Conservation (phyloP, 1,139 yeast genomes). For the Suhomyces bokatorum region DNA sequence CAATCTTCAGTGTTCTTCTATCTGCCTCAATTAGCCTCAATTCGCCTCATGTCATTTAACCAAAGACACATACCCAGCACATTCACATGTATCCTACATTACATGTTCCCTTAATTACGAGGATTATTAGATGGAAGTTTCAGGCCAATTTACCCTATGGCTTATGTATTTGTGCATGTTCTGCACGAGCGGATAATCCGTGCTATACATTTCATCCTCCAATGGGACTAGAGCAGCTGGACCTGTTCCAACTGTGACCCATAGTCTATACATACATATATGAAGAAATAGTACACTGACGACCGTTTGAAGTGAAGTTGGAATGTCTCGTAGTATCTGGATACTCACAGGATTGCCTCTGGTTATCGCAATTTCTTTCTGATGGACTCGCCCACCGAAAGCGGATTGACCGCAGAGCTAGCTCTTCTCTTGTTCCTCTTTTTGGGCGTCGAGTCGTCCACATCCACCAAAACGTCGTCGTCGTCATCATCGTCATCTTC, state of each 20-base stretch:
- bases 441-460: slow-evolving; percentile 33
- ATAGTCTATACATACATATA: slow-evolving; percentile 5
- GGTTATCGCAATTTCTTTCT: slow-evolving; percentile 10
- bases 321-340: neutral
- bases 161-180: too few relatives aligned
- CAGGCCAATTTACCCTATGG: too few relatives aligned
- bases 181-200: too few relatives aligned
- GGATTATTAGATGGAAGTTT: too few relatives aligned
- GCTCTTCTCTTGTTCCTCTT: slow-evolving; percentile 43
- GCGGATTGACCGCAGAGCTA: slow-evolving; percentile 47
- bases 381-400: slow-evolving; percentile 28
- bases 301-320: neutral
- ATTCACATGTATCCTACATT: too few relatives aligned
- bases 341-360: too few relatives aligned
- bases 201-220: neutral
- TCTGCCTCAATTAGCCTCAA: too few relatives aligned
- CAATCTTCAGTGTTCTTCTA: too few relatives aligned
- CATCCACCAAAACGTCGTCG: slow-evolving; percentile 38
- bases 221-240: neutral
- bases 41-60: too few relatives aligned
- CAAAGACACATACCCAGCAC: too few relatives aligned
- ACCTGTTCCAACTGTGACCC: neutral
- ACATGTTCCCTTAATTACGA: too few relatives aligned
- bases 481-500: slow-evolving; percentile 32
- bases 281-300: slow-evolving; percentile 7